Percentiles rank a stretch among this genome's conserved stretches.
Evolutionary conservation across 306 rosid genomes (phyloP).

Genomic region (Phaseolus lunatus): DNA sequence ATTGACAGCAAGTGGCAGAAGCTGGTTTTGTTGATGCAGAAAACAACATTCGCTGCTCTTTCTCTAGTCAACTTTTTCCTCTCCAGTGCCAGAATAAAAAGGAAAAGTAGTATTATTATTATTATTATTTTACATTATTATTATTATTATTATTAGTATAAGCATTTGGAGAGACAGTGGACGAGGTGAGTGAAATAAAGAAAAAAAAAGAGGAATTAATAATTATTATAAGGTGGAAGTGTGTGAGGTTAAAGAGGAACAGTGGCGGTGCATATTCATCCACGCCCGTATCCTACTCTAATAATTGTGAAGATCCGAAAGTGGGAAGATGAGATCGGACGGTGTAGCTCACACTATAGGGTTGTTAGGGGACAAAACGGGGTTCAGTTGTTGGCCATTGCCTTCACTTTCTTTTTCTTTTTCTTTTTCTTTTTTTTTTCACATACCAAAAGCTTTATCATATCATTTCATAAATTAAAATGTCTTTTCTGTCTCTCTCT

Average conservation of each 20-base stretch:
- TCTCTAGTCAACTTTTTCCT: conserved; percentile 48
- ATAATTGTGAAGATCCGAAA: conserved; percentile 54
- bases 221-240: neutral
- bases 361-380: conserved; percentile 65
- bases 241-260: conserved; percentile 37
- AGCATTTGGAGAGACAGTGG: no score
- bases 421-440: neutral
- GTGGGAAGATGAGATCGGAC: conserved; percentile 2
- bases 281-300: conserved; percentile 66
- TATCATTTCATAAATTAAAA: conserved; percentile 7
- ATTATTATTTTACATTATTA: no score
- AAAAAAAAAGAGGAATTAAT: no score
- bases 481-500: neutral
- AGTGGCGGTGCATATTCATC: conserved; percentile 38
- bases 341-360: conserved; percentile 38
- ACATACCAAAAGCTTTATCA: conserved; percentile 45
- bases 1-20: conserved; percentile 32
- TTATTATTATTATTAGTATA: no score
- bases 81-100: neutral
- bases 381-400: conserved; percentile 46
- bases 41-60: conserved; percentile 64
- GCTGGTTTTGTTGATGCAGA: conserved; percentile 60
- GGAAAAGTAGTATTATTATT: no score
- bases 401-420: neutral
- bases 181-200: no score